A percentile compares a stretch with the other conserved stretches of the same genome.
Conservation (phyloP, 257 asterid genomes). For the Nicotiana obtusifolia region DNA sequence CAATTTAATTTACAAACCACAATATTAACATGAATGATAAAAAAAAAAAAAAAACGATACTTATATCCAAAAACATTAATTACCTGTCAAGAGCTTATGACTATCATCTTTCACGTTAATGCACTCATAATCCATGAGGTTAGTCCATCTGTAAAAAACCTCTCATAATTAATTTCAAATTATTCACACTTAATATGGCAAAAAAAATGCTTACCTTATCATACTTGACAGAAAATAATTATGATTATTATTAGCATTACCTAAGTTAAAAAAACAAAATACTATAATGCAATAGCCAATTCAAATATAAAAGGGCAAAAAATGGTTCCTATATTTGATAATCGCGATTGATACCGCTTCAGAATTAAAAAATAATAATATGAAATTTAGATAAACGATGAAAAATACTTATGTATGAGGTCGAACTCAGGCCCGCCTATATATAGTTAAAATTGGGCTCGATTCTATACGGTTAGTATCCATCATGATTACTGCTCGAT, state of each 20-base stretch:
- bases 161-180: slow-evolving; percentile 9
- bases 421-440: too few relatives aligned
- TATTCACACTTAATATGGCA: slow-evolving; percentile 19
- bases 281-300: slow-evolving; percentile 23
- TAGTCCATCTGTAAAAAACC: slow-evolving; percentile 20
- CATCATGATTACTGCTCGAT: too few relatives aligned
- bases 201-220: slow-evolving; percentile 28
- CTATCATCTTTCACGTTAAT: slow-evolving; percentile 27
- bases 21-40: background rate
- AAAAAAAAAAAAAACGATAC: background rate
- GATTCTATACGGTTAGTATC: too few relatives aligned
- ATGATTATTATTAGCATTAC: slow-evolving; percentile 26
- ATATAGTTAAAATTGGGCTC: too few relatives aligned
- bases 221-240: slow-evolving; percentile 25
- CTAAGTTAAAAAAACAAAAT: slow-evolving; percentile 18
- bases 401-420: too few relatives aligned
- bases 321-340: too few relatives aligned
- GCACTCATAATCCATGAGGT: slow-evolving; percentile 28
- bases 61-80: background rate
- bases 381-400: too few relatives aligned
- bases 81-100: slow-evolving; percentile 11
- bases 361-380: too few relatives aligned
- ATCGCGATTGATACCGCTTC: too few relatives aligned
- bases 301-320: background rate
- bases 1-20: background rate